phyloP scores from a whole-genome alignment of 2,329 filamentous ascomycete species.

The Colletotrichum musicola region DNA sequence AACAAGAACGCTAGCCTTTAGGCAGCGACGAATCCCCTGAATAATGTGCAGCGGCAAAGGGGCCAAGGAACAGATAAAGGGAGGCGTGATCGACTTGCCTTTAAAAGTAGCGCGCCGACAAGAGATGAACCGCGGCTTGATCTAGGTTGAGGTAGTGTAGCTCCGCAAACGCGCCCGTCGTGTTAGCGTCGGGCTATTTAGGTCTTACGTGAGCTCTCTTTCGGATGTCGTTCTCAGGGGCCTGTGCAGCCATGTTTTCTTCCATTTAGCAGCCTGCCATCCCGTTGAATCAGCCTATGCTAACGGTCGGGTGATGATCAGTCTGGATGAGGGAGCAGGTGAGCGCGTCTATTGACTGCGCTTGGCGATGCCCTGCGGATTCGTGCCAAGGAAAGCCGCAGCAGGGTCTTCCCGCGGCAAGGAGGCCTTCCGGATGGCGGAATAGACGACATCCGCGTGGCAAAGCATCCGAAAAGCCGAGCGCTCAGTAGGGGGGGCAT shows the following conservation, averaged over 20 bases:
- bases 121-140: not conserved
- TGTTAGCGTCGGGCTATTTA: not conserved
- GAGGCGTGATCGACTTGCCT: not conserved
- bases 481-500: not conserved
- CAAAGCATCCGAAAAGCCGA: not conserved
- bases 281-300: not conserved
- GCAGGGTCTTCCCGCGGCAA: not conserved
- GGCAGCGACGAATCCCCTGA: not conserved
- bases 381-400: not conserved
- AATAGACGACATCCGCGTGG: conserved; percentile 14
- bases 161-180: not conserved
- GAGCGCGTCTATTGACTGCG: not conserved
- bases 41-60: not conserved
- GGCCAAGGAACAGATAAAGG: not conserved
- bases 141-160: not conserved
- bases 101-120: not conserved
- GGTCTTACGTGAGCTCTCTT: conserved; percentile 5
- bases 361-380: too few species aligned
- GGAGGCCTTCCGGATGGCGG: not conserved
- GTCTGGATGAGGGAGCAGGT: not conserved
- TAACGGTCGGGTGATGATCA: conserved; percentile 1
- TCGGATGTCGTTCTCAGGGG: not conserved
- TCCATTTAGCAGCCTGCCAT: not conserved
- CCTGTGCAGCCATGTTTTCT: not conserved
- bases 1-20: not conserved